Conservation (phyloP, 495 filamentous ascomycete genomes). For the Gamarada debralockiae region DNA sequence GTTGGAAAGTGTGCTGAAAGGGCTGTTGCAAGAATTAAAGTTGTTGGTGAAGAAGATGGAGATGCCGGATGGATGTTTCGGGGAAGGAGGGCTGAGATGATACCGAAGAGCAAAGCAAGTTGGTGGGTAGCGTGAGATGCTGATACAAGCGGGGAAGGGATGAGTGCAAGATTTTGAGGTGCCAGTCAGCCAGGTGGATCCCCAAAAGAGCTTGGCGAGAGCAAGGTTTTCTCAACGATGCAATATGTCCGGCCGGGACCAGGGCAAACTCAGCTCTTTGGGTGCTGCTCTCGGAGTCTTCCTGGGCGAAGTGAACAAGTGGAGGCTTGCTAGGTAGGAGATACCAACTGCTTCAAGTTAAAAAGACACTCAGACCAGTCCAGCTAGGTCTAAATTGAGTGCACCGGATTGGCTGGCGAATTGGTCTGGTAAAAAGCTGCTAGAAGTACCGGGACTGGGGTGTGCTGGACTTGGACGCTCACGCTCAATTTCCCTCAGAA, state of each 20-base stretch:
- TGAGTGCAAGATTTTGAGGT: constrained; percentile 1
- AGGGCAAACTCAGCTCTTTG: not conserved
- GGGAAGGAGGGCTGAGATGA: not conserved
- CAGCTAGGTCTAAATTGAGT: no score
- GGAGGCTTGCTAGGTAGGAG: no score
- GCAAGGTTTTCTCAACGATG: not conserved
- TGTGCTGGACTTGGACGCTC: not conserved
- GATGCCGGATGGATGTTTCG: not conserved
- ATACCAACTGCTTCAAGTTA: no score
- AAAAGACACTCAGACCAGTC: not conserved
- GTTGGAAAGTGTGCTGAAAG: not conserved
- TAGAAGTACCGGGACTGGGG: not conserved
- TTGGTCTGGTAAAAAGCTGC: not conserved
- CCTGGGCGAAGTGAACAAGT: not conserved
- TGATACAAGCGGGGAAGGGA: constrained; percentile 11
- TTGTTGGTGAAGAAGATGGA: not conserved
- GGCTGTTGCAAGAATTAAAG: constrained; percentile 1
- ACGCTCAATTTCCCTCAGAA: no score
- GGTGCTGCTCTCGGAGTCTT: not conserved
- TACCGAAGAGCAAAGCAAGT: not conserved
- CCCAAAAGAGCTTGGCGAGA: not conserved
- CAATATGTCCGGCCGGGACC: no score
- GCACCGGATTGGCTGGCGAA: no score
- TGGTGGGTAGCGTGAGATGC: not conserved
- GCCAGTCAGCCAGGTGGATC: not conserved